Conservation (phyloP, 208 protist species). For the Dictyostelium gargantuum region DNA sequence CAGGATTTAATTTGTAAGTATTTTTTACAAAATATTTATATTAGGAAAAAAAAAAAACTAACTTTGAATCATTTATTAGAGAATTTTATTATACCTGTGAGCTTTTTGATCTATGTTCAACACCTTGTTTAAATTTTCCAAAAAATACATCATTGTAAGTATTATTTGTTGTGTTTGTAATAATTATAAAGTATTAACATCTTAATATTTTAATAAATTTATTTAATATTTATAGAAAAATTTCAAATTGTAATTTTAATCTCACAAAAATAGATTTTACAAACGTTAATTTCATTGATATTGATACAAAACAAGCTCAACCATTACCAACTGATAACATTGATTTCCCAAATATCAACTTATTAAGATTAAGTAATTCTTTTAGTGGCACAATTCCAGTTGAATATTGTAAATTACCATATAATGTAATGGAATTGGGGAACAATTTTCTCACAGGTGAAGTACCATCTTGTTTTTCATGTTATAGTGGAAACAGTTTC, state of each 20-base stretch:
- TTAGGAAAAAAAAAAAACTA: background rate
- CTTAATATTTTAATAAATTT: too few species aligned
- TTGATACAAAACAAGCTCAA: background rate
- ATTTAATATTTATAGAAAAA: too few species aligned
- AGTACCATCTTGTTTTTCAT: background rate
- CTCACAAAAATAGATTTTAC: background rate
- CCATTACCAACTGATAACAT: background rate
- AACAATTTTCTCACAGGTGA: too few species aligned
- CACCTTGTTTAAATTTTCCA: background rate
- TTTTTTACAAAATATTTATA: background rate
- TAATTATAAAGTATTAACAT: too few species aligned
- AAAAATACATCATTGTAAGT: background rate
- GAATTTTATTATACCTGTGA: background rate
- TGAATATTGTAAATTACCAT: background rate
- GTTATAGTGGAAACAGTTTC: background rate
- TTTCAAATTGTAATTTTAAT: too few species aligned
- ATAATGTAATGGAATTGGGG: too few species aligned
- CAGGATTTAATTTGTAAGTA: background rate
- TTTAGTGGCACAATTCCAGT: background rate
- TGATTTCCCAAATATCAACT: background rate
- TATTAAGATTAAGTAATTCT: too few species aligned
- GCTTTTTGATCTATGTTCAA: too few species aligned
- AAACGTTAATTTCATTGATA: background rate
- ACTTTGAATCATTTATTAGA: background rate
- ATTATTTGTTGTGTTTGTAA: background rate